A percentile compares a stretch with the other conserved stretches of the same genome.
These are phyloP conservation scores for Aureobasidium sp. DNA, from an alignment of 2,329 filamentous ascomycete species.

Conservation along the genomic window DNA sequence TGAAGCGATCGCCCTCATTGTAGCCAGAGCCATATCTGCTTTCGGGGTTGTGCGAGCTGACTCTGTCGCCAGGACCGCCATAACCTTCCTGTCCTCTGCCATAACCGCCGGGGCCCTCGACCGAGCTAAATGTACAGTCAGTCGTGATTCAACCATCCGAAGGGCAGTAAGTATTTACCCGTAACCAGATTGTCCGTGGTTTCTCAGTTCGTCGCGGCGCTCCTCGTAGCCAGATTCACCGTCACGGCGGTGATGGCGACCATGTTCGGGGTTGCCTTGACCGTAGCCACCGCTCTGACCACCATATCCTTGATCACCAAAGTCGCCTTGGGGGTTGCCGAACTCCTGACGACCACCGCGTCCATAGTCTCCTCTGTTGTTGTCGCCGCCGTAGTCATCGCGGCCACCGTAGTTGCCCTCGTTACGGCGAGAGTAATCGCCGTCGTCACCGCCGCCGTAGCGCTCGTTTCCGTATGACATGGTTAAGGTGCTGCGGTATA, in stretches of 20 bases:
- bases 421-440: slow-evolving; percentile 21
- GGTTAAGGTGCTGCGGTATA: slow-evolving; percentile 5
- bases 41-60: slow-evolving; percentile 1
- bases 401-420: slow-evolving; percentile 22
- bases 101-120: slow-evolving; percentile 12
- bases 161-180: neutral
- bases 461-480: slow-evolving; percentile 31
- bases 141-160: neutral
- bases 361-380: slow-evolving; percentile 19
- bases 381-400: slow-evolving; percentile 12
- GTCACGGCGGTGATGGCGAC: slow-evolving; percentile 15
- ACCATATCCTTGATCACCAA: slow-evolving; percentile 13
- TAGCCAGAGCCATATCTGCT: neutral
- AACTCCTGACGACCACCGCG: slow-evolving; percentile 18
- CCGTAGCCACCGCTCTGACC: slow-evolving; percentile 19
- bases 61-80: neutral
- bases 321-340: slow-evolving; percentile 14
- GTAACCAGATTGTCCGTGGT: slow-evolving; percentile 20
- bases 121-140: neutral
- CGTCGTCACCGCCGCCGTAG: slow-evolving; percentile 23
- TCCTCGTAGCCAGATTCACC: slow-evolving; percentile 17
- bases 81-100: slow-evolving; percentile 12
- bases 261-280: slow-evolving; percentile 21
- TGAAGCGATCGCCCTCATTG: slow-evolving; percentile 19
- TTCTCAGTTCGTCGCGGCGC: slow-evolving; percentile 16